Evolutionary conservation across 1,284 basidiomycete genomes (phyloP).

Genomic region (Ustilago bromivora): DNA sequence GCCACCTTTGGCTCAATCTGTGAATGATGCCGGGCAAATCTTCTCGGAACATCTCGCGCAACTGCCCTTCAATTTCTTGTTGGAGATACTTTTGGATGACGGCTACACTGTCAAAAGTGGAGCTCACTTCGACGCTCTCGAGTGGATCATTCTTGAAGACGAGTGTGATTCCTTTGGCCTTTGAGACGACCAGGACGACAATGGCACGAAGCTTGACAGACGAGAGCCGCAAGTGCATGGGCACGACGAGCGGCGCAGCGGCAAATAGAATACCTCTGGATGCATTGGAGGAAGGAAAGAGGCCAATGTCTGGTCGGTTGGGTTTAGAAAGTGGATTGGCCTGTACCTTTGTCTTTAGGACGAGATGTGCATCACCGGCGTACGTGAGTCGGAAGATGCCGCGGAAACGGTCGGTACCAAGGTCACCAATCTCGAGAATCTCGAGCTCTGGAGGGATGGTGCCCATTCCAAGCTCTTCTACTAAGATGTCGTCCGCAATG

Average conservation of each 20-base stretch:
- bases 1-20: constrained; percentile 92
- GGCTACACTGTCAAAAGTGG: constrained; percentile 96
- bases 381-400: constrained; percentile 98
- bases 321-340: constrained; percentile 87
- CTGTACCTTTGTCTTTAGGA: constrained; percentile 94
- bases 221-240: constrained; percentile 97
- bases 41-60: constrained; percentile 97
- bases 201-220: constrained; percentile 93
- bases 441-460: constrained; percentile 97
- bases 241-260: constrained; percentile 74
- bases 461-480: constrained; percentile 97
- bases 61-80: constrained; percentile 91
- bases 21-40: constrained; percentile 98
- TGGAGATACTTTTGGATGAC: constrained; percentile 82
- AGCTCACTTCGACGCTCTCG: constrained; percentile 96
- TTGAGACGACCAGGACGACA: constrained; percentile 95
- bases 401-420: constrained; percentile 93
- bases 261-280: constrained; percentile 67
- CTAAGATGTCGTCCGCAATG: constrained; percentile 96
- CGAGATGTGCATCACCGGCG: constrained; percentile 93
- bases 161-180: constrained; percentile 94
- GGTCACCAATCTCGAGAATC: constrained; percentile 96
- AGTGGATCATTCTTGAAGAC: constrained; percentile 99
- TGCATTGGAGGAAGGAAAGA: constrained; percentile 58
- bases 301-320: constrained; percentile 46